Evolutionary conservation across 2,329 filamentous ascomycete genomes (phyloP).

Genomic region (Ambrosiella beaveri): DNA sequence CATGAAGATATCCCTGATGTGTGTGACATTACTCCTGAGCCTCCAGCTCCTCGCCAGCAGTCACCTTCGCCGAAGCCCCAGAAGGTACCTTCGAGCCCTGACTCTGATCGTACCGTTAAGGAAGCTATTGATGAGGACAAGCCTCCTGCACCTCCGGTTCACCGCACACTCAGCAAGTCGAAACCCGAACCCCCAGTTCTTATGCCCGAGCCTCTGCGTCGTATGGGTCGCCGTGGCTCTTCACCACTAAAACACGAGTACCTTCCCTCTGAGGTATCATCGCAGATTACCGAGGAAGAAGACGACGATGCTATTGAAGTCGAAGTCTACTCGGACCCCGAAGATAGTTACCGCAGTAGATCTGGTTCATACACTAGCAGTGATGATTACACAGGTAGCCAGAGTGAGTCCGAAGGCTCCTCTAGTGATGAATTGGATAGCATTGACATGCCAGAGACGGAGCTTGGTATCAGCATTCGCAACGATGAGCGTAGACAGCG

Average conservation of each 20-base stretch:
- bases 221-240: constrained; percentile 55
- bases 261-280: constrained; percentile 58
- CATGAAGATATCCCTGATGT: neutral
- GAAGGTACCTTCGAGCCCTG: constrained; percentile 14
- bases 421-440: constrained; percentile 42
- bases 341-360: constrained; percentile 23
- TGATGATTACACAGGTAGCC: constrained; percentile 3
- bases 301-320: constrained; percentile 20
- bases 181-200: constrained; percentile 5
- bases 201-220: constrained; percentile 15
- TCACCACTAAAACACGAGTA: constrained; percentile 97
- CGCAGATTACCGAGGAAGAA: constrained; percentile 33
- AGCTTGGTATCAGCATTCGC: constrained; percentile 40
- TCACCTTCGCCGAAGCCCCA: constrained; percentile 14
- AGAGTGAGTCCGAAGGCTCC: constrained; percentile 21
- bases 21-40: neutral
- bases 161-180: constrained; percentile 11
- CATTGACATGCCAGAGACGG: constrained; percentile 40
- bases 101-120: constrained; percentile 8
- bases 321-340: constrained; percentile 33
- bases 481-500: constrained; percentile 19
- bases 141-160: constrained; percentile 10
- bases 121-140: constrained; percentile 5
- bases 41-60: neutral
- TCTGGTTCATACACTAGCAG: constrained; percentile 18